Conservation (phyloP, 164 flowering plant species). For the Litsea cubeba region DNA sequence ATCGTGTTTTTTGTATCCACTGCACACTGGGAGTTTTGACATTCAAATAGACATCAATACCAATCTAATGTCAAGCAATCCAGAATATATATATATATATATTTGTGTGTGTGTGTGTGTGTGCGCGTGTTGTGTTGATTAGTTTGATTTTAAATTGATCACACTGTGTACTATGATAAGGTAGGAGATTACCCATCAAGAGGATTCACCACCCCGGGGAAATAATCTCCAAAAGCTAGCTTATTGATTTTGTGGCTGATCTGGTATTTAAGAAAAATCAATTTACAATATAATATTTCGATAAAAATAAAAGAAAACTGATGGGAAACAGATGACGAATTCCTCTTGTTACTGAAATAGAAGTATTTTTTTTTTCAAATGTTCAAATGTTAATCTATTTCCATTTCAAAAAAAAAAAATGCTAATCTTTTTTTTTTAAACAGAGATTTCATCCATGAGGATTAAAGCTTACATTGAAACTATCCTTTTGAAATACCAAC, state of each 20-base stretch:
- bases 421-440: neutral
- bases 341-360: neutral
- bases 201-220: conserved; percentile 66
- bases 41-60: neutral
- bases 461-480: conserved; percentile 45
- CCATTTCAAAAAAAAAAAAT: no score
- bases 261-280: conserved; percentile 23
- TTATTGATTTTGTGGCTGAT: conserved; percentile 65
- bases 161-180: neutral
- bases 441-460: neutral
- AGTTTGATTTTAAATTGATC: neutral
- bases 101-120: no score
- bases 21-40: conserved; percentile 38
- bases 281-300: neutral
- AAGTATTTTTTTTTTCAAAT: neutral
- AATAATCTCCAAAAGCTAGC: conserved; percentile 60
- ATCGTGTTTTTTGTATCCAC: conserved; percentile 48
- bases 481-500: conserved; percentile 41
- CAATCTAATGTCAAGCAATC: neutral
- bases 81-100: neutral
- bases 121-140: no score
- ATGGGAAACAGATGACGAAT: neutral
- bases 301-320: neutral
- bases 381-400: no score
- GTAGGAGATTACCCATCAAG: conserved; percentile 56